Conservation (phyloP, 2,329 filamentous ascomycete genomes). For the Stemphylium lycopersici region DNA sequence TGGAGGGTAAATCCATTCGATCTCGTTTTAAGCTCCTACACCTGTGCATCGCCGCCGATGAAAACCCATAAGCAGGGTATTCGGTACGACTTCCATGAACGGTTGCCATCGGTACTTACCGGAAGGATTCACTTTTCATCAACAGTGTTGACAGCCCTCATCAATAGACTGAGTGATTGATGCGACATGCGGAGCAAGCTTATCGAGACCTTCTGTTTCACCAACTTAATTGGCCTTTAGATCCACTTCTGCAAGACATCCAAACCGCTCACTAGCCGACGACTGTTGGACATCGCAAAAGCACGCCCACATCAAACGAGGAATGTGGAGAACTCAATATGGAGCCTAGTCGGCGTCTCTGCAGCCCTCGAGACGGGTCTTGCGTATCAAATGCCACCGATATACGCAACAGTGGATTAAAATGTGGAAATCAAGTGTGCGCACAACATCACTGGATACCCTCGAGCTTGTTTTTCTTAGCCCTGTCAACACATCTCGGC, state of each 20-base stretch:
- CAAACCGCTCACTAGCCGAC: slow-evolving; percentile 16
- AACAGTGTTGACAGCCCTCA: background rate
- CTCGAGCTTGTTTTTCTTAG: slow-evolving; percentile 25
- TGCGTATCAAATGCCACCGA: slow-evolving; percentile 17
- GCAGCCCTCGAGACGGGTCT: slow-evolving; percentile 16
- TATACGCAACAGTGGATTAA: slow-evolving; percentile 13
- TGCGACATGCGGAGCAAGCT: slow-evolving; percentile 11
- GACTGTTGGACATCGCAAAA: slow-evolving; percentile 18
- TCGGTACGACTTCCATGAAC: slow-evolving; percentile 25
- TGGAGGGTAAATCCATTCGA: slow-evolving; percentile 12
- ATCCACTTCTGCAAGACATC: slow-evolving; percentile 26
- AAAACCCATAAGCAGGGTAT: slow-evolving; percentile 27
- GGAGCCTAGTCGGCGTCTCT: slow-evolving; percentile 24
- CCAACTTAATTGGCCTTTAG: slow-evolving; percentile 10
- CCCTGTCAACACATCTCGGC: slow-evolving; percentile 23
- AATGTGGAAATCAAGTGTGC: slow-evolving; percentile 21
- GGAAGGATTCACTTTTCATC: slow-evolving; percentile 1
- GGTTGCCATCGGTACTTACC: slow-evolving; percentile 6
- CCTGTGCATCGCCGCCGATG: slow-evolving; percentile 22
- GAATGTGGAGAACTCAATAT: slow-evolving; percentile 29
- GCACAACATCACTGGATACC: slow-evolving; percentile 22
- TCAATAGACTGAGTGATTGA: slow-evolving; percentile 1
- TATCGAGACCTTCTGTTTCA: slow-evolving; percentile 26
- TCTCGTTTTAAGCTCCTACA: slow-evolving; percentile 16
- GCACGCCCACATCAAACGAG: slow-evolving; percentile 21